Conservation (phyloP, 2,329 filamentous ascomycete species). For the Scleromitrula shiraiana region DNA sequence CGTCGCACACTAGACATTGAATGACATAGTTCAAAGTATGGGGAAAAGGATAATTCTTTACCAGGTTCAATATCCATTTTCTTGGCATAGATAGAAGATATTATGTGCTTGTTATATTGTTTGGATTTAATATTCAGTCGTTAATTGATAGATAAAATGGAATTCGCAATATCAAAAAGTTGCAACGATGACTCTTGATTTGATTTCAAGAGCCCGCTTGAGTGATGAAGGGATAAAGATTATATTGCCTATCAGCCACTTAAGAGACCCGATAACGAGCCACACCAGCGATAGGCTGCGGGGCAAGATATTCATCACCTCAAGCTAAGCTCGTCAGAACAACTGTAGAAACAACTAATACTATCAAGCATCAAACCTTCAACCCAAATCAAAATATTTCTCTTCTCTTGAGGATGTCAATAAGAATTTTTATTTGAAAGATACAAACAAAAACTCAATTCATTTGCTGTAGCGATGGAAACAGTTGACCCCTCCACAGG, state of each 20-base stretch:
- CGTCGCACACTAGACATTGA: not conserved
- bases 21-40: no score
- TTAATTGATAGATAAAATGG: not conserved
- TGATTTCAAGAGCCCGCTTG: no score
- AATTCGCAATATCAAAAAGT: no score
- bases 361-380: no score
- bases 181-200: no score
- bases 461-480: slow-evolving; percentile 20
- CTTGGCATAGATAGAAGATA: not conserved
- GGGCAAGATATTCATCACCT: no score
- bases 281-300: not conserved
- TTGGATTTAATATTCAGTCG: not conserved
- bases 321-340: no score
- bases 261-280: not conserved
- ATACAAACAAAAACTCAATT: not conserved
- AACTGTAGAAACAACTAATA: no score
- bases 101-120: no score
- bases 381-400: no score
- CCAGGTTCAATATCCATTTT: slow-evolving; percentile 7
- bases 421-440: not conserved
- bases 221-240: no score
- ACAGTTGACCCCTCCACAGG: slow-evolving; percentile 63
- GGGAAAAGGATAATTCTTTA: no score
- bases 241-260: not conserved
- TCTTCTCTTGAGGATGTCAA: not conserved